Base-by-base conservation (phyloP, 2,329 filamentous ascomycete genomes). In the Hymenoscyphus occultus region DNA sequence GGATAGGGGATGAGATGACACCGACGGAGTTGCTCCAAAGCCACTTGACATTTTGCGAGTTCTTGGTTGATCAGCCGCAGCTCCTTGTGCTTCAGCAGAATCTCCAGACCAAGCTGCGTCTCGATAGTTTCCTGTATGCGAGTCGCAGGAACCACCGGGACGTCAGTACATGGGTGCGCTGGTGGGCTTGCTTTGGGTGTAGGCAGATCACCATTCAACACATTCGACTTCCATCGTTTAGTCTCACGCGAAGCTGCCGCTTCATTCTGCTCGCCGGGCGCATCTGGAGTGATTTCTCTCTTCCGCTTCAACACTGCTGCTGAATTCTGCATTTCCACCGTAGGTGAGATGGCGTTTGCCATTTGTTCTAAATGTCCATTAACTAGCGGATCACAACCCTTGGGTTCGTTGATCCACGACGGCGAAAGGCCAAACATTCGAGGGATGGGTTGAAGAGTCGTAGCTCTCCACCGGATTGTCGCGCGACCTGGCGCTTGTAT, bases 41-140 rank as follows among this genome's bases (percentile, higher is more conserved):
- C 92, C 69, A 93, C 82, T 80, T 98, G 93, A 75, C 93, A 97
- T 80, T 97, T 98, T 70, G 92, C 94, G 70, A 98, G 84, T 80
- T 98, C 95, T 78, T 97, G 93, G 75, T 98, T 92, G 77, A 98
- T 97, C 71, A 97, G 83, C 64, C 93, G 91, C 66, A 98, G 80
- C 80, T 99, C 95, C 74, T 95, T 88, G 78, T 99, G 95, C 82
- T 97, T 98, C 76, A 96, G 81, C 69, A 98, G 80, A 62, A 98
- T 93, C 80, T 97, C 93, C 70, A 95, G 86, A 74, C 93, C 91
- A 77, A 98, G 90, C 78, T 97, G 91, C 68, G 92, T 88, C 75
- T 93, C 89, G 75, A 98, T 90, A 13, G 68, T 67, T 42, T 74
- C 71, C 45, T 69, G 75, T 68, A 79, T 70, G 60, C 73, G 75